These are phyloP conservation scores for Metschnikowia proteae DNA, from an alignment of 805 yeast genomes.

Conservation along the genomic window DNA sequence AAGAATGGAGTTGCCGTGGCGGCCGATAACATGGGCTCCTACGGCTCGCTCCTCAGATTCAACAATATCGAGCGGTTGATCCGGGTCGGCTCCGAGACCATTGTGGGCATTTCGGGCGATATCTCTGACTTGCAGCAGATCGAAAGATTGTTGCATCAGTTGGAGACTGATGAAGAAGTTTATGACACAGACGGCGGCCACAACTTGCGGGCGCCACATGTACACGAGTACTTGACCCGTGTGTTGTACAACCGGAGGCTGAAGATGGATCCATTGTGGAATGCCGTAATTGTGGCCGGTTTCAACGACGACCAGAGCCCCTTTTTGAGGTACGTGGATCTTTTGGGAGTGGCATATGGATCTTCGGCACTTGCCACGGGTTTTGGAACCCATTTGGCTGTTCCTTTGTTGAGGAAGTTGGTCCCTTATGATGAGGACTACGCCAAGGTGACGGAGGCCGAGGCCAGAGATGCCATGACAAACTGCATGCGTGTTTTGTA, in stretches of 20 bases:
- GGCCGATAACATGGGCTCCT: slow-evolving; percentile 89
- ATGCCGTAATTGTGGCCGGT: slow-evolving; percentile 89
- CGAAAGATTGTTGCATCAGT: slow-evolving; percentile 67
- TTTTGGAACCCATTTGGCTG: slow-evolving; percentile 90
- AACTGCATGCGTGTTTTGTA: slow-evolving; percentile 92
- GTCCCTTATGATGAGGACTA: slow-evolving; percentile 79
- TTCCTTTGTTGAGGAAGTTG: slow-evolving; percentile 83
- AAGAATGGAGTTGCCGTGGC: slow-evolving; percentile 89
- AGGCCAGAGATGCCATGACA: slow-evolving; percentile 72
- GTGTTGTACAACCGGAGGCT: slow-evolving; percentile 84
- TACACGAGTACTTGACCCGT: slow-evolving; percentile 81
- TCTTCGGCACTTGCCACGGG: slow-evolving; percentile 94
- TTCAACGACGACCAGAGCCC: slow-evolving; percentile 61
- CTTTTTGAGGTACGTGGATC: slow-evolving; percentile 80
- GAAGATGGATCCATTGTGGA: slow-evolving; percentile 96
- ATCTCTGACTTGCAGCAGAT: slow-evolving; percentile 88
- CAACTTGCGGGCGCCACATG: slow-evolving; percentile 73
- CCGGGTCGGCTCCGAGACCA: slow-evolving; percentile 78
- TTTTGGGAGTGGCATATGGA: slow-evolving; percentile 86
- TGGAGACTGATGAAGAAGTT: slow-evolving; percentile 66
- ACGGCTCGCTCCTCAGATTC: slow-evolving; percentile 89
- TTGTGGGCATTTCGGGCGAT: slow-evolving; percentile 94
- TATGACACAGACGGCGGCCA: slow-evolving; percentile 68
- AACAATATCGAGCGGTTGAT: slow-evolving; percentile 80
- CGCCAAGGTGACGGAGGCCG: slow-evolving; percentile 60